Percentiles rank a stretch among this genome's conserved stretches.
These are phyloP conservation scores for Rhodotorula taiwanensis DNA, from an alignment of 768 basidiomycete genomes.

Conservation along the genomic window DNA sequence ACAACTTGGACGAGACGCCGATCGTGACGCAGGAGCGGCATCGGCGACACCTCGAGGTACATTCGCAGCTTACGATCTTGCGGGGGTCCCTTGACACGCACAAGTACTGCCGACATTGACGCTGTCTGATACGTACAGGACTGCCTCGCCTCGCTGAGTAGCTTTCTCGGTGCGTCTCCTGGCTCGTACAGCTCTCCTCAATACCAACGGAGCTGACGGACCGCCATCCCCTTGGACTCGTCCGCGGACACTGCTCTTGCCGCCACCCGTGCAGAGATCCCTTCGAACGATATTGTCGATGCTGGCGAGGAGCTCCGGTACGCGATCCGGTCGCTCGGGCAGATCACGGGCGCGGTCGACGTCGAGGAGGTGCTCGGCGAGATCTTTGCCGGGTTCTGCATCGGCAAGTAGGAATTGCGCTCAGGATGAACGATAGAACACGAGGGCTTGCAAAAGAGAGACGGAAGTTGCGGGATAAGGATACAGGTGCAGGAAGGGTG, in stretches of 20 bases:
- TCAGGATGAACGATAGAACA: neutral
- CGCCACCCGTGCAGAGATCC: slow-evolving; percentile 47
- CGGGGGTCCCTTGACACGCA: too few species aligned
- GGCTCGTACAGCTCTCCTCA: slow-evolving; percentile 41
- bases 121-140: too few species aligned
- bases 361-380: slow-evolving; percentile 76
- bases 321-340: slow-evolving; percentile 73
- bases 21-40: slow-evolving; percentile 75
- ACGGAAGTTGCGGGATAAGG: neutral
- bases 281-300: slow-evolving; percentile 62
- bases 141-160: slow-evolving; percentile 47
- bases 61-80: too few species aligned
- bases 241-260: too few species aligned
- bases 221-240: too few species aligned
- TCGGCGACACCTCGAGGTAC: slow-evolving; percentile 63
- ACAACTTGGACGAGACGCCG: slow-evolving; percentile 49
- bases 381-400: slow-evolving; percentile 80
- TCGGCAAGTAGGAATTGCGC: slow-evolving; percentile 58
- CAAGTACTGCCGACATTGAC: too few species aligned
- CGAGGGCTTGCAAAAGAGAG: neutral
- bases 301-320: slow-evolving; percentile 84
- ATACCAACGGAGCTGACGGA: neutral
- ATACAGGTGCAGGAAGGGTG: neutral
- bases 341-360: slow-evolving; percentile 70
- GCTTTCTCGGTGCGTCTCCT: slow-evolving; percentile 51